Conservation (phyloP, 352 stramenopile genomes). For the Plasmopara viticola region DNA sequence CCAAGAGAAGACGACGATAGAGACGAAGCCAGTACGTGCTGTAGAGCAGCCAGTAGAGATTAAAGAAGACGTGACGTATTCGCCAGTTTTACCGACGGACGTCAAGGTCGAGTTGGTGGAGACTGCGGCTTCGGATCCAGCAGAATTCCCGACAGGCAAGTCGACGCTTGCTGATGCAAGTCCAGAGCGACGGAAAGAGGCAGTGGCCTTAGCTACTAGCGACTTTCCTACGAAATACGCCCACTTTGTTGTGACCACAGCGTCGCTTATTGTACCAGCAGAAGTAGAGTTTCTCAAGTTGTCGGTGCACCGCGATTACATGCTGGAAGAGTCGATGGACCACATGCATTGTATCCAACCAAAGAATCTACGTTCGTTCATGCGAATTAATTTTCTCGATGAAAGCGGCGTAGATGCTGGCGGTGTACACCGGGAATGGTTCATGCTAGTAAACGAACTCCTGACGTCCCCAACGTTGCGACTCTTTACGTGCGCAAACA, state of each 20-base stretch:
- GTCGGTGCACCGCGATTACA: slow-evolving; percentile 50
- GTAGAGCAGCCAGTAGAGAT: slow-evolving; percentile 13
- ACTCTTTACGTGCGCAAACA: slow-evolving; percentile 57
- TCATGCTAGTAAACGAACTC: slow-evolving; percentile 67
- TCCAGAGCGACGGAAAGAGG: slow-evolving; percentile 36
- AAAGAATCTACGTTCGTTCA: slow-evolving; percentile 55
- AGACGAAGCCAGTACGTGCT: slow-evolving; percentile 8
- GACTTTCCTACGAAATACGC: slow-evolving; percentile 74
- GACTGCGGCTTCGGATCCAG: slow-evolving; percentile 14
- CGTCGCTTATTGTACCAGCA: slow-evolving; percentile 51
- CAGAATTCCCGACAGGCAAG: slow-evolving; percentile 30
- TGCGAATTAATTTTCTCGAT: slow-evolving; percentile 85
- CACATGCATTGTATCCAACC: slow-evolving; percentile 53
- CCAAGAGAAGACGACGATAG: slow-evolving; percentile 4
- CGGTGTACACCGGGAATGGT: slow-evolving; percentile 91
- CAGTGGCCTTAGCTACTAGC: slow-evolving; percentile 28
- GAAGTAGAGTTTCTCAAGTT: slow-evolving; percentile 66
- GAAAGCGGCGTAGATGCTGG: slow-evolving; percentile 83
- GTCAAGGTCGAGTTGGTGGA: slow-evolving; percentile 30
- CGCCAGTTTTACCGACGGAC: slow-evolving; percentile 10
- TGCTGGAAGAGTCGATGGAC: slow-evolving; percentile 69
- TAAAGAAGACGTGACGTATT: slow-evolving; percentile 16
- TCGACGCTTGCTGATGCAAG: slow-evolving; percentile 20
- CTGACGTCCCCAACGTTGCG: slow-evolving; percentile 36
- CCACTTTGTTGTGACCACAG: slow-evolving; percentile 66